Conservation (phyloP, 306 rosid species). For the Hippophae tibetana region DNA sequence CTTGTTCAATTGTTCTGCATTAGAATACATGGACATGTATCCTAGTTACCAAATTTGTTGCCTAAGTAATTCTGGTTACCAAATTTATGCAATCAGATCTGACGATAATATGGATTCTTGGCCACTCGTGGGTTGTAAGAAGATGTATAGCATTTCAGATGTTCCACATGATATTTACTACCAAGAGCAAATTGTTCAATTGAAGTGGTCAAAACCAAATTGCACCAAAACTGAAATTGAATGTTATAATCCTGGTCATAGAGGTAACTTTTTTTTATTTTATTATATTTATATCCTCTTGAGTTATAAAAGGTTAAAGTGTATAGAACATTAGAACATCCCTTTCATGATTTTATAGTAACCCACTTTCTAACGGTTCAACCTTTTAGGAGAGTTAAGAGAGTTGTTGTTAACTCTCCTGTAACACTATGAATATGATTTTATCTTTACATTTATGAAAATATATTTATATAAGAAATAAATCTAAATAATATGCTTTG, state of each 20-base stretch:
- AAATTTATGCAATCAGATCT: background rate
- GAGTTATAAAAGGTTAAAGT: no score
- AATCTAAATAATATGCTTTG: no score
- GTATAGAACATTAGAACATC: background rate
- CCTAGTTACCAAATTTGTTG: background rate
- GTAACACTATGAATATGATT: no score
- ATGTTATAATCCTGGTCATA: no score
- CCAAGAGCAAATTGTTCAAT: background rate
- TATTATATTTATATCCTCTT: no score
- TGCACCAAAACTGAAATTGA: constrained; percentile 3
- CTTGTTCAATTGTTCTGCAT: constrained; percentile 9
- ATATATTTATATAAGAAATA: no score
- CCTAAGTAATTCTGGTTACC: background rate
- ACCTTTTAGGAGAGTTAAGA: no score
- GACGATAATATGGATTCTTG: background rate
- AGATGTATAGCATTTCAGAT: background rate
- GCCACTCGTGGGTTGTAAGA: background rate
- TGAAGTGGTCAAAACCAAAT: constrained; percentile 24
- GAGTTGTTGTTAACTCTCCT: no score
- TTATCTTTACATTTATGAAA: no score
- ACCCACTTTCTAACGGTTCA: no score
- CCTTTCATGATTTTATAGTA: background rate
- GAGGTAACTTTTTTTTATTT: no score
- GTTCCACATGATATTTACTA: background rate
- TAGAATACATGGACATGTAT: background rate